These are phyloP conservation scores for Gentiana macrophylla DNA, from an alignment of 257 asterid species.

Conservation along the genomic window DNA sequence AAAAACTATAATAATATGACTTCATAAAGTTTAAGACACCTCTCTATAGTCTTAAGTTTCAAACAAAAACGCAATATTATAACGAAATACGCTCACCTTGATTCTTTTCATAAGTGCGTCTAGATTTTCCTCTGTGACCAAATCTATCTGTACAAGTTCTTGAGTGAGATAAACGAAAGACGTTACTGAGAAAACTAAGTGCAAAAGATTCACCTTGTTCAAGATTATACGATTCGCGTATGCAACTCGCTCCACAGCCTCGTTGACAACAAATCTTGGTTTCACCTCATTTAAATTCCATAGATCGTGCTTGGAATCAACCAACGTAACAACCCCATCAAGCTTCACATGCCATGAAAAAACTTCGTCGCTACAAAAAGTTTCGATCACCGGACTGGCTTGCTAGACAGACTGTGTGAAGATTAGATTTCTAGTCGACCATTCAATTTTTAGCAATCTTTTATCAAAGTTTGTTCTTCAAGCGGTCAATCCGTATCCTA, in stretches of 20 bases:
- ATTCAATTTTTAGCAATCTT: too few species aligned
- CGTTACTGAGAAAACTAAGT: constrained; percentile 1
- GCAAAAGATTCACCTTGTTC: constrained; percentile 43
- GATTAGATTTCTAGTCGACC: neutral
- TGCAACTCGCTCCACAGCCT: constrained; percentile 96
- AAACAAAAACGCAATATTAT: too few species aligned
- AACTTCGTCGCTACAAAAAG: constrained; percentile 79
- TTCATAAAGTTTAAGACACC: too few species aligned
- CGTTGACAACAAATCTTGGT: constrained; percentile 95
- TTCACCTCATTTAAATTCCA: constrained; percentile 76
- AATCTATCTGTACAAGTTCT: constrained; percentile 59
- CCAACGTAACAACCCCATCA: constrained; percentile 94
- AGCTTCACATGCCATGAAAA: constrained; percentile 80
- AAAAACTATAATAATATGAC: too few species aligned
- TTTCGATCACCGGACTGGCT: constrained; percentile 96
- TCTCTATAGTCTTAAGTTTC: too few species aligned
- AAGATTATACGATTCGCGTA: constrained; percentile 87
- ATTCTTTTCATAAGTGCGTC: constrained; percentile 53
- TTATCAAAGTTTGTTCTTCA: too few species aligned
- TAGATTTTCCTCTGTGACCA: constrained; percentile 60
- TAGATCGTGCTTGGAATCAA: constrained; percentile 66
- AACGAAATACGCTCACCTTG: constrained; percentile 32
- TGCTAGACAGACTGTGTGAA: constrained; percentile 87
- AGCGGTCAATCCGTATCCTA: too few species aligned
- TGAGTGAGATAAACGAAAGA: too few species aligned